Conservation (phyloP, 345 rosid species). For the Gossypium rotundifolium region DNA sequence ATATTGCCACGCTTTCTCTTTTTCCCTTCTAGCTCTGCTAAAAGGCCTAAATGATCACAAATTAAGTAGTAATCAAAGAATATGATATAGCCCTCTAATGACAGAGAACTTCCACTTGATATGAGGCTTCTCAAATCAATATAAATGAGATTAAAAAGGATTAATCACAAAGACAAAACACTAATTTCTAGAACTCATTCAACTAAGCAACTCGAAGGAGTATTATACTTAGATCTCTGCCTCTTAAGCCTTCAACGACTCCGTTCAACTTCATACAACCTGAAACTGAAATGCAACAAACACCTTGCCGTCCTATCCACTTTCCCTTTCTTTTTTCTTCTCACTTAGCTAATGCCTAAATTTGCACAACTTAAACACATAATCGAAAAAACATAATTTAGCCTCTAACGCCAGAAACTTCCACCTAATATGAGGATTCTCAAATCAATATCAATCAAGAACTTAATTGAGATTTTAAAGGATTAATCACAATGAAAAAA, state of each 20-base stretch:
- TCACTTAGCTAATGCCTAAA: not conserved
- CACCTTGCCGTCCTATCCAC: not conserved
- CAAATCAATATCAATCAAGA: not conserved
- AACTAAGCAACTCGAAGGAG: not conserved
- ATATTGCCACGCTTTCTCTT: too few relatives aligned
- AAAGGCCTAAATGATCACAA: too few relatives aligned
- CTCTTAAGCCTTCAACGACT: not conserved
- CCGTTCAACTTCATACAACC: not conserved
- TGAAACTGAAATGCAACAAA: not conserved
- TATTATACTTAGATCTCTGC: too few relatives aligned
- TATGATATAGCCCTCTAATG: not conserved
- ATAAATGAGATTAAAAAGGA: not conserved
- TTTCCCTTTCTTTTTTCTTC: not conserved
- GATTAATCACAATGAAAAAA: not conserved
- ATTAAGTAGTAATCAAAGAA: not conserved
- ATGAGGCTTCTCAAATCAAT: not conserved
- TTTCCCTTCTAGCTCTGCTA: too few relatives aligned
- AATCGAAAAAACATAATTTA: not conserved
- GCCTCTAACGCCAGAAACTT: not conserved
- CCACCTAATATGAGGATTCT: not conserved
- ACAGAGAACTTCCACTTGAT: not conserved
- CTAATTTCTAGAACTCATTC: not conserved
- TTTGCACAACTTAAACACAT: not conserved
- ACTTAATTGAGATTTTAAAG: not conserved
- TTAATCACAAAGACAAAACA: not conserved